Conservation (phyloP, 2,329 filamentous ascomycete species). For the Hypoxylon sp. region DNA sequence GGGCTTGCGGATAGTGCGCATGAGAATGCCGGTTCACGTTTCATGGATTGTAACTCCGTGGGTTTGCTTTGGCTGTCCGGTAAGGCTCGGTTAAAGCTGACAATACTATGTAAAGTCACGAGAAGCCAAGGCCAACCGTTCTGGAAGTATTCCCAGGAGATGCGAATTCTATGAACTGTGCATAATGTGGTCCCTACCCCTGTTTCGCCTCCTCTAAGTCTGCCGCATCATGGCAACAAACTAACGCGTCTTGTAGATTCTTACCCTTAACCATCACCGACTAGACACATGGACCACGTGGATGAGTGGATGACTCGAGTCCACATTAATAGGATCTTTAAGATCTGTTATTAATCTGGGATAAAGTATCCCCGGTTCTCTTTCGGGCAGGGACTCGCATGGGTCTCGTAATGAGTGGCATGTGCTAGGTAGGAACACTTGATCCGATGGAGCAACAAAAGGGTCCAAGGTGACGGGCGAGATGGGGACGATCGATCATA, state of each 20-base stretch:
- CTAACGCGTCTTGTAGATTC: constrained; percentile 6
- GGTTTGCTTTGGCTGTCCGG: constrained; percentile 19
- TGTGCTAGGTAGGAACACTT: constrained; percentile 27
- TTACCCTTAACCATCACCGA: constrained; percentile 17
- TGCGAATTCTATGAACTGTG: constrained; percentile 9
- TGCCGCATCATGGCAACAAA: constrained; percentile 5
- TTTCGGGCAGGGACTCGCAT: constrained; percentile 23
- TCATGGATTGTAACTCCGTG: constrained; percentile 23
- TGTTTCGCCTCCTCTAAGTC: constrained; percentile 1
- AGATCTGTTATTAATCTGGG: constrained; percentile 33
- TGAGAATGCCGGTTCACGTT: constrained; percentile 33
- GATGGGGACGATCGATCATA: constrained; percentile 38
- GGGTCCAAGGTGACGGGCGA: constrained; percentile 28
- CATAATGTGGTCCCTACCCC: constrained; percentile 2
- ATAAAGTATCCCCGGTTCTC: constrained; percentile 26
- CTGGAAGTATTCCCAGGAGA: constrained; percentile 29
- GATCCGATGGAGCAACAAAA: constrained; percentile 29
- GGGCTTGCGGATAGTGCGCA: constrained; percentile 28
- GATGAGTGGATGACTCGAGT: constrained; percentile 7
- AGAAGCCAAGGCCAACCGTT: constrained; percentile 31
- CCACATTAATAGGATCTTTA: constrained; percentile 27
- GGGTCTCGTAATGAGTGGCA: constrained; percentile 10
- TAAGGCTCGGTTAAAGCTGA: constrained; percentile 37
- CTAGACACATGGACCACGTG: constrained; percentile 19
- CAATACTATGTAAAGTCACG: neutral